Conservation (phyloP, 2,329 filamentous ascomycete genomes). For the Emericellopsis atlantica region DNA sequence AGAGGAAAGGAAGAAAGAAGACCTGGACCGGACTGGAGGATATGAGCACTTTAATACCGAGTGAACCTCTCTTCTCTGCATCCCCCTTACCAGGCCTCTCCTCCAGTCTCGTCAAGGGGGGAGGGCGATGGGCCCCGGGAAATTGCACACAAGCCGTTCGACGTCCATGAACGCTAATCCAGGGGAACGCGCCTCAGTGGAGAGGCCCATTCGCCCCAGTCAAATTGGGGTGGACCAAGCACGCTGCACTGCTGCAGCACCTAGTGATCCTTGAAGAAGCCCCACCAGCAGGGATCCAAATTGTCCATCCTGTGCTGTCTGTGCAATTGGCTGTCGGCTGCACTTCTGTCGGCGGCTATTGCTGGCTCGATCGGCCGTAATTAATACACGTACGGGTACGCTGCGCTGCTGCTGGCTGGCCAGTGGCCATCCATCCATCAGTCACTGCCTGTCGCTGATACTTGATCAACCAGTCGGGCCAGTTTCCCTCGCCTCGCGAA, state of each 20-base stretch:
- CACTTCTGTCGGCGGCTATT: too few relatives aligned
- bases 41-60: constrained; percentile 4
- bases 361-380: too few relatives aligned
- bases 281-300: too few relatives aligned
- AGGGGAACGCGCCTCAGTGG: constrained; percentile 3
- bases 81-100: background rate
- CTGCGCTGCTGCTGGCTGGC: too few relatives aligned
- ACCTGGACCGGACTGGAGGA: background rate
- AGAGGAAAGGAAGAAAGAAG: constrained; percentile 13
- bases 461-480: too few relatives aligned
- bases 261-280: background rate
- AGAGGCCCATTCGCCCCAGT: background rate
- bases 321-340: too few relatives aligned
- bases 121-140: background rate
- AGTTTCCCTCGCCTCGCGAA: too few relatives aligned
- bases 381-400: too few relatives aligned
- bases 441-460: too few relatives aligned
- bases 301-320: too few relatives aligned
- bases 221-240: constrained; percentile 1
- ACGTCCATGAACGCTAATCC: constrained; percentile 2
- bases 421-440: too few relatives aligned
- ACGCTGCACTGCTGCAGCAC: background rate
- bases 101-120: background rate
- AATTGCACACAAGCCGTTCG: constrained; percentile 1
- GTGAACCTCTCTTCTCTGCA: background rate